Evolutionary conservation across 2,329 filamentous ascomycete genomes (phyloP), one percentile per base, ranked within the genome.

Genomic region (Sarocladium oryzae): DNA sequence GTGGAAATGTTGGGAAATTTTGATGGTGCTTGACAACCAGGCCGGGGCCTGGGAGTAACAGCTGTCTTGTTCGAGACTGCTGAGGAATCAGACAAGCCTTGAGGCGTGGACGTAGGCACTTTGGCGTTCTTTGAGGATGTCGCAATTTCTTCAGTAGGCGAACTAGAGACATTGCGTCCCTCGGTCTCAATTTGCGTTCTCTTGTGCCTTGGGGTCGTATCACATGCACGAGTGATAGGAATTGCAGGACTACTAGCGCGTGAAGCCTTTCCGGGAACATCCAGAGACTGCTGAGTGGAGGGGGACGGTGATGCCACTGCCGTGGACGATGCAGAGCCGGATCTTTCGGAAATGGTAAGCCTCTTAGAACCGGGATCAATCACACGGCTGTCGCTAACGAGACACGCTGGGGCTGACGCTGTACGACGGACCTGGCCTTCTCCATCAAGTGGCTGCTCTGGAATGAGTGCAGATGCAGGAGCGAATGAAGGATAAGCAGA

Each of bases 401-500:
- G 5, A 23, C 28, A 18, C 26, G 43, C 43, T 7, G 43, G 43
- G 26, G 43, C 43, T 33, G 43, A 48, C 5, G 26, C 28, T 10
- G 43, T 48, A 15, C 43, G 43, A 7, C 43, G 43, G 13, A n/a
- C 26, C 20, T 33, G 32, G n/a, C 24, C 28, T 18, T 33, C n/a
- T 3, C 18, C 28, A n/a, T 48, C n/a, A 18, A n/a, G 4, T n/a
- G 43, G 26, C 20, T 20, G 16, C 11, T 20, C 43, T 11, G 43
- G 43, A 3, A 48, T 23, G 10, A 48, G 15, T 7, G 43, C 43
- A 9, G 43, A 18, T 21, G 43, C 10, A 5, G 43, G 43, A 33
- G 43, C 43, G 33, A 48, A 48, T 4, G 24, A 7, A 18, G 43
- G 43, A 15, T 48, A 48, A n/a, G 26, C 43, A 3, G 43, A 48